Conservation (phyloP, 371 early-diverging fungal species). For the Capillidium rhysosporum region DNA sequence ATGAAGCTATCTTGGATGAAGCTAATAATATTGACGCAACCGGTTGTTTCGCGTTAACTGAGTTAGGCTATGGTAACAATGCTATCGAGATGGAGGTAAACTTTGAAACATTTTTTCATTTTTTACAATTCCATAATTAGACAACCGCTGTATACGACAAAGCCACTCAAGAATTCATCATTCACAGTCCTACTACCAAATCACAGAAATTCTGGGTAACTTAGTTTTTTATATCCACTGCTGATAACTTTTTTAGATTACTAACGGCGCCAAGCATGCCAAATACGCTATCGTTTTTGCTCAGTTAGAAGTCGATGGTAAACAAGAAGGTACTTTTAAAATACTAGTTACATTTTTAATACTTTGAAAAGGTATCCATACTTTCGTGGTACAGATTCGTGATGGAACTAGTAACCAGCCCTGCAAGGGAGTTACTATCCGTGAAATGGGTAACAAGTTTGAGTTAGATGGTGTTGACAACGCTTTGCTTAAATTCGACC, state of each 20-base stretch:
- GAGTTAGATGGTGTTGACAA: conserved; percentile 48
- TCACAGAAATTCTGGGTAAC: conserved; percentile 59
- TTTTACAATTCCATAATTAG: not conserved
- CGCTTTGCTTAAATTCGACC: conserved; percentile 20
- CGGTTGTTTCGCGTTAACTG: conserved; percentile 52
- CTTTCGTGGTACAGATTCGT: conserved; percentile 41
- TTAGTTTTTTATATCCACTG: conserved; percentile 12
- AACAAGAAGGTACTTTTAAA: conserved; percentile 25
- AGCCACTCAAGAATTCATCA: conserved; percentile 36
- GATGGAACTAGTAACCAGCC: conserved; percentile 16
- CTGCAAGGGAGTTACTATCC: conserved; percentile 32
- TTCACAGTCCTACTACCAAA: conserved; percentile 39
- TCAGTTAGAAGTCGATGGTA: conserved; percentile 33
- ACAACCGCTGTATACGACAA: conserved; percentile 31
- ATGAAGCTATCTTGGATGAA: conserved; percentile 26
- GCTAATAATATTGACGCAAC: conserved; percentile 30
- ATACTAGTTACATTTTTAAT: not conserved
- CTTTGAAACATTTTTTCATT: not conserved
- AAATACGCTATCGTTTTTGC: conserved; percentile 49
- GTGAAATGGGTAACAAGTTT: conserved; percentile 45
- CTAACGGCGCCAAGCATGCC: conserved; percentile 27
- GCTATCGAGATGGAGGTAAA: conserved; percentile 46
- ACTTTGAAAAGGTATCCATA: conserved; percentile 17
- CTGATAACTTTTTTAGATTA: not conserved
- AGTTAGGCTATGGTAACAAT: conserved; percentile 54